Evolutionary conservation across 2,329 filamentous ascomycete genomes (phyloP).

Genomic region (Magnaporthales sp.): DNA sequence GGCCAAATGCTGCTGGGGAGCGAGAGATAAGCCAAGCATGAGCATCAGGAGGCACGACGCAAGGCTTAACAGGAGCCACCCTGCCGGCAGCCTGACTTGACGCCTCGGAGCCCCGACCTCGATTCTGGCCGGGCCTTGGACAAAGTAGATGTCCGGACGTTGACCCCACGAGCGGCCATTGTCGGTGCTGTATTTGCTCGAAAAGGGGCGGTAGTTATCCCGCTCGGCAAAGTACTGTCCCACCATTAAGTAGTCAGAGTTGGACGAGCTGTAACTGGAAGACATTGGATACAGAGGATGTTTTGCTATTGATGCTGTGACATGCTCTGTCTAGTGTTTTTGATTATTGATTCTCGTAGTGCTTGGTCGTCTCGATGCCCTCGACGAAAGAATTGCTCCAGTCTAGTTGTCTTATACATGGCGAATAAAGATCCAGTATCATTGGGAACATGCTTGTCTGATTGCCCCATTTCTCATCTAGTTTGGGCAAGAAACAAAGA

Average conservation of each 20-base stretch:
- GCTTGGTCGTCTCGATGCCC: neutral
- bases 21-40: neutral
- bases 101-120: neutral
- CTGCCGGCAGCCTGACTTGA: neutral
- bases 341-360: neutral
- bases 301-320: neutral
- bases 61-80: neutral
- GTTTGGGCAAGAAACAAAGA: neutral
- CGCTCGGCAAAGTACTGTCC: neutral
- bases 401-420: neutral
- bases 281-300: neutral
- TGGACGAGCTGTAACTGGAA: neutral
- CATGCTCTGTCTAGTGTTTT: neutral
- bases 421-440: neutral
- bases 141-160: neutral
- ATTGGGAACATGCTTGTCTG: neutral
- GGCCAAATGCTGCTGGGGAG: neutral
- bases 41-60: neutral
- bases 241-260: neutral
- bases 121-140: neutral
- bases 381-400: neutral
- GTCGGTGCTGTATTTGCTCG: neutral
- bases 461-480: neutral
- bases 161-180: neutral
- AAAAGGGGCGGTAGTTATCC: neutral